Evolutionary conservation across 1,139 yeast species (phyloP).

Genomic region (Yamadazyma diospyri): DNA sequence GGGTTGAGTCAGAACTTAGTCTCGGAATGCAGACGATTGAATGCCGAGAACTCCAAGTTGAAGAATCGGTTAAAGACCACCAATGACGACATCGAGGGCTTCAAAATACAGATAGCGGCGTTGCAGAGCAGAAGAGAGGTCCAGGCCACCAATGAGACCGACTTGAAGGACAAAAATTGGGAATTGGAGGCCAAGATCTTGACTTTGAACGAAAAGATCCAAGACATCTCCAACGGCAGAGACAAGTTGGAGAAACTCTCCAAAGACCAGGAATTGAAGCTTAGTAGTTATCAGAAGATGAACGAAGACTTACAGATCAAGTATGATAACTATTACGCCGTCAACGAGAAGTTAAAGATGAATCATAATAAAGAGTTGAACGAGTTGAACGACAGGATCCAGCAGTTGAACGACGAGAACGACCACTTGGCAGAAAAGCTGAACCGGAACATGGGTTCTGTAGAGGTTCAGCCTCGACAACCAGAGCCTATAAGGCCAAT

Average conservation of each 20-base stretch:
- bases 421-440: slow-evolving; percentile 49
- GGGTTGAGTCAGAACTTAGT: slow-evolving; percentile 79
- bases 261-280: slow-evolving; percentile 30
- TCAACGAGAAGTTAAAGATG: slow-evolving; percentile 30
- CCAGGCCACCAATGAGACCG: slow-evolving; percentile 38
- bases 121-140: slow-evolving; percentile 30
- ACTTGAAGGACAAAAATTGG: slow-evolving; percentile 72
- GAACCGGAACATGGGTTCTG: slow-evolving; percentile 2
- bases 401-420: slow-evolving; percentile 62
- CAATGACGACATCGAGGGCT: slow-evolving; percentile 37
- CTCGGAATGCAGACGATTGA: slow-evolving; percentile 73
- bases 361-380: slow-evolving; percentile 38
- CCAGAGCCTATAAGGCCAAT: slow-evolving; percentile 18
- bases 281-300: slow-evolving; percentile 35
- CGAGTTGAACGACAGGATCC: slow-evolving; percentile 48
- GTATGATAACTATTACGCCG: slow-evolving; percentile 32
- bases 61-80: slow-evolving; percentile 39
- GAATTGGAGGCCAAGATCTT: slow-evolving; percentile 63
- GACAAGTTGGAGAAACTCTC: slow-evolving; percentile 29
- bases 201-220: slow-evolving; percentile 45
- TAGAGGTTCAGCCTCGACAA: neutral
- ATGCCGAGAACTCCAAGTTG: slow-evolving; percentile 61
- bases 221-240: slow-evolving; percentile 22
- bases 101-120: slow-evolving; percentile 34
- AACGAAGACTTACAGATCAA: slow-evolving; percentile 48